A percentile compares a stretch with the other conserved stretches of the same genome.
Evolutionary conservation across 768 basidiomycete genomes (phyloP).

Genomic region (Fomitopsis serialis): DNA sequence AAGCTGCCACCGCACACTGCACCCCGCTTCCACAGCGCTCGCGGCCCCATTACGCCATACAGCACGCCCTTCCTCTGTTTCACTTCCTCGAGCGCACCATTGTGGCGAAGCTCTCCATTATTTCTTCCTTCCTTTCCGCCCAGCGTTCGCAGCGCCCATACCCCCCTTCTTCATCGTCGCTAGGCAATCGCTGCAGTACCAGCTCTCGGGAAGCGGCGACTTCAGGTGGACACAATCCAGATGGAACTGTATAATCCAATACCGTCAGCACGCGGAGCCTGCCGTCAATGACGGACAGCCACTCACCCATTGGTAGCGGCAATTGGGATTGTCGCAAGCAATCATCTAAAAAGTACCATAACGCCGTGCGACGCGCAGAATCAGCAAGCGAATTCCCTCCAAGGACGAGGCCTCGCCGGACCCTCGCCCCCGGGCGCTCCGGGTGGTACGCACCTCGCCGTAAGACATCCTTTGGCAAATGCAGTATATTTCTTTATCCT

Average conservation of each 20-base stretch:
- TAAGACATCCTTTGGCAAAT: constrained; percentile 59
- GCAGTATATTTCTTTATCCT: constrained; percentile 58
- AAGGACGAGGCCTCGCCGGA: background rate
- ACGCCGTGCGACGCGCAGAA: constrained; percentile 3
- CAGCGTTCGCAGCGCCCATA: constrained; percentile 6
- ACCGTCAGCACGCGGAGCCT: background rate
- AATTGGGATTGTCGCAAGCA: constrained; percentile 53
- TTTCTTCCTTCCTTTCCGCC: constrained; percentile 40
- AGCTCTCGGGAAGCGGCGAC: constrained; percentile 48
- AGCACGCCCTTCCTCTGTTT: too few relatives aligned
- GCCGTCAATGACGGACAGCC: background rate
- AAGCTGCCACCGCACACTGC: background rate
- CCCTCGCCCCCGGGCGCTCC: background rate
- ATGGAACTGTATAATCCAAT: constrained; percentile 43
- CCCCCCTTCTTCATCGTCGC: constrained; percentile 12
- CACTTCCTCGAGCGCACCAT: too few relatives aligned
- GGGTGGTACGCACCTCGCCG: constrained; percentile 40
- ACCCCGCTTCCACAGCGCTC: background rate
- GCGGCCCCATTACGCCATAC: background rate
- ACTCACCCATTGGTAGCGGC: constrained; percentile 60
- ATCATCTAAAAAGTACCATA: constrained; percentile 40
- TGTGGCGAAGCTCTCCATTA: background rate
- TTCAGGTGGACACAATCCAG: constrained; percentile 55
- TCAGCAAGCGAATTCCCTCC: background rate
- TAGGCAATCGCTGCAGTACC: constrained; percentile 56